Evolutionary conservation across 192 early-diverging fungal genomes (phyloP), one percentile per base, ranked within the genome.

Genomic region (Coemansia erecta): DNA sequence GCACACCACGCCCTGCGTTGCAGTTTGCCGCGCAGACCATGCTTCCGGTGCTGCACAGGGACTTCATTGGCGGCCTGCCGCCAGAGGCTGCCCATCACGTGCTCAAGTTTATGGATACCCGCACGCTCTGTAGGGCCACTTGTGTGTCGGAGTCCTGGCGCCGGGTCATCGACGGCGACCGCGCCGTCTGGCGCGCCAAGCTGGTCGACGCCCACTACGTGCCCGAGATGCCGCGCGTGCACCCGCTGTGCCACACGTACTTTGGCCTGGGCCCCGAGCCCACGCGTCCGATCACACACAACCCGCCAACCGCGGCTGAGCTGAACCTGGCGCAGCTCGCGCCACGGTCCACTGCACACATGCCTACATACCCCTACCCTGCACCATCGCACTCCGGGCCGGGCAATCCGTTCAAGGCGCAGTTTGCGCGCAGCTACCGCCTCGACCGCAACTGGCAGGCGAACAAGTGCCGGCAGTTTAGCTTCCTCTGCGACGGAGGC

Each of bases 21-120:
- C 94, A 97, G 76, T 94, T 94, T 79, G 88, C 94, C n/a, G 87
- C 88, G 52, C 86, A 89, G 26, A 75, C 94, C n/a, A 87, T 99
- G 55, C 74, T 92, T 43, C 93, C 97, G 2, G 87, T 89, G 14
- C 82, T 98, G 63, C 92, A 94, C 61, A 86, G 91, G 62, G 94
- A 99, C 79, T 95, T 97, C 74, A 56, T 99, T 8, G 84, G 82
- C 15, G 78, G 80, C 8, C 69, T 93, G 59, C 92, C 92, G 7
- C 40, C 73, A 9, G 89, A 93, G 58, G 68, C 90, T 19, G 66
- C 83, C 28, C 83, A 89, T 47, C 87, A 93, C 51, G 86, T 98
- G 66, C 83, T 98, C 18, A 73, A 82, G 21, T 92, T 89, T 60
- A 80, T 99, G 61, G 97, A 96, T 57, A 79, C 89, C 8, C 73